Conservation (phyloP, 352 stramenopile genomes). For the Thalassiosira exigua region DNA sequence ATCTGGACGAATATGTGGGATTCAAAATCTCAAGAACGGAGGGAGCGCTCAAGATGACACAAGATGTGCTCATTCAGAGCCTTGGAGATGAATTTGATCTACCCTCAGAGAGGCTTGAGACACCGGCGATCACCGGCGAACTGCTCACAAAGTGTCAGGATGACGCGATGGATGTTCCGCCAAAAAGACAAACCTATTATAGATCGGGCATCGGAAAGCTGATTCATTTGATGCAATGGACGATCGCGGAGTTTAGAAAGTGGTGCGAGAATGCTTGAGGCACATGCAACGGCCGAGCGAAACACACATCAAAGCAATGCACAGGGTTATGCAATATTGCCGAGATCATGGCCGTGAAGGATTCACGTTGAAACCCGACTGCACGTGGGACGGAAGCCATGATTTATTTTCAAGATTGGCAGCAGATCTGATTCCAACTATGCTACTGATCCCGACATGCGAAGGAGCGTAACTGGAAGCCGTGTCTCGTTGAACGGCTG, state of each 20-base stretch:
- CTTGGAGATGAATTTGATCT: constrained; percentile 58
- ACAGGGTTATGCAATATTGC: constrained; percentile 49
- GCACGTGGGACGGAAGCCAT: constrained; percentile 39
- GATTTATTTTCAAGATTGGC: constrained; percentile 52
- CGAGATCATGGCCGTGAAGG: constrained; percentile 20
- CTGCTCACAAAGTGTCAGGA: constrained; percentile 20
- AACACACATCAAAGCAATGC: constrained; percentile 38
- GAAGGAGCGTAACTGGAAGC: constrained; percentile 38
- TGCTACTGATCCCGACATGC: constrained; percentile 31
- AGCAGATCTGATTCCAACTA: constrained; percentile 55
- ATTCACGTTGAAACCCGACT: constrained; percentile 28
- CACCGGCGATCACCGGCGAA: background rate
- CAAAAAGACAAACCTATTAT: constrained; percentile 15
- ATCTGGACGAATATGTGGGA: constrained; percentile 57
- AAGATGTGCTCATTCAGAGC: constrained; percentile 58
- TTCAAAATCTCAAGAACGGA: constrained; percentile 28
- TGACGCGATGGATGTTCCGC: background rate
- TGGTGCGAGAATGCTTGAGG: constrained; percentile 15
- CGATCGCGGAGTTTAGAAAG: constrained; percentile 36
- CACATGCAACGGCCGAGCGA: constrained; percentile 22
- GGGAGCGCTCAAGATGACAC: constrained; percentile 33
- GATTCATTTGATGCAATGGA: constrained; percentile 50
- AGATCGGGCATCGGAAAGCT: constrained; percentile 38
- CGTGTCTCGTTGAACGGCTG: constrained; percentile 26
- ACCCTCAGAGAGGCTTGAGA: background rate